Base-by-base conservation (phyloP, 2,329 filamentous ascomycete species). In the Talaromyces albobiverticillius region DNA sequence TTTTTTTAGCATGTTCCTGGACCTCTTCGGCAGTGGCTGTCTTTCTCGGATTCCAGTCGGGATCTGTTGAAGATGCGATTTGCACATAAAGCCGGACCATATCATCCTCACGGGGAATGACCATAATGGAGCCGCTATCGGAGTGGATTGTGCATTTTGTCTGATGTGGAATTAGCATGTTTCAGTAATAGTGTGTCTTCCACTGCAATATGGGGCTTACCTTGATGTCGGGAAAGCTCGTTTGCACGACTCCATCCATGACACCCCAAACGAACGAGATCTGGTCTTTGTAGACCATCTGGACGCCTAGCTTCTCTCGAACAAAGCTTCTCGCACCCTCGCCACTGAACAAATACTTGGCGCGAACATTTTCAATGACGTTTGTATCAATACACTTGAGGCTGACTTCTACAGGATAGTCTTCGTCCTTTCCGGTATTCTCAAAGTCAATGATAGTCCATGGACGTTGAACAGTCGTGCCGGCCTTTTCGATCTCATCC, bases 351-450 rank as follows among this genome's bases (percentile, higher is more conserved):
- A 85, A 70, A 57, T 85, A 85, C 69, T 84, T 85, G 38, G 82
- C 72, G 53, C 81, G 76, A 10, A 85, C 76, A 1, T 76, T 91
- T 72, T 95, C 88, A 34, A 78, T 79, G 8, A 79, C 75, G 20
- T 82, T 83, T 26, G 89, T 89, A 64, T 95, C 88, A 13, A 91
- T 79, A 62, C 92, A 88, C 65, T 87, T 83, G 46, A 96, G 74
- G 55, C 85, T 79, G 25, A 96, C 90, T 60, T 89, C 81, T 1
- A 96, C 88, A 1, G 91, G 92, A 66, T 94, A 95, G 22, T 84
- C 82, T 61, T 83, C 78, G 60, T 85, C 80, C 53, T 74, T 71
- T 25, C 78, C 81, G 63, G 84, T 81, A 51, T 84, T 85, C 62
- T 80, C 73, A 67, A 86, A 86, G 1, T 77, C 80, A 22, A 77